Evolutionary conservation across 225 moss, liverwort and hornwort species (phyloP), one percentile per base, ranked within the genome.

Genomic region (Sphagnum tenellum): DNA sequence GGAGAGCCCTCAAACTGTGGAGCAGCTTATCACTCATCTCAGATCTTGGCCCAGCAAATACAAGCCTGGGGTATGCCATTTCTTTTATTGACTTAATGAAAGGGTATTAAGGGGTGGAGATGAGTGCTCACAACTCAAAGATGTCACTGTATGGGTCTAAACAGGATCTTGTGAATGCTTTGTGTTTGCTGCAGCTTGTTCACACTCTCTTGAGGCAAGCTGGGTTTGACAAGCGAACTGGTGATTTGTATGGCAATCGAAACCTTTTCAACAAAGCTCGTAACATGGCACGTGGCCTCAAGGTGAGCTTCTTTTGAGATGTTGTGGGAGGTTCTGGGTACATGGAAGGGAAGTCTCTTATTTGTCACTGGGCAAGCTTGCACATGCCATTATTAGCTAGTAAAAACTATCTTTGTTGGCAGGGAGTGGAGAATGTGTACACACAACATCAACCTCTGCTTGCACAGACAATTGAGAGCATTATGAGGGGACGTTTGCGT

Each of bases 371-470:
- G 29, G 29, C 1, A 29, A 29, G 29, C 29, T 29, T 29, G 29
- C 29, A 29, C 29, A 29, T 29, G 29, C 29, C 29, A 29, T 1
- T 29, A 29, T 29, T 29, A 29, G 29, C 29, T 29, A 29, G 29
- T 29, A 29, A 29, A 29, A 29, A 29, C 29, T 29, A 29, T 29
- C 29, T 46, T 47, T 65, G 65, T 51, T 59, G 10, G 45, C 74
- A 96, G 98, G 98, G 98, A 53, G 90, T 93, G 69, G 98, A 98
- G 81, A 98, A 98, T 75, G 98, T 93, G 14, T 98, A 98, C 60
- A 93, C 98, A 51, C 98, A 92, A 81, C 98, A 98, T 78, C 98
- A 98, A 67, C 98, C 98, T 60, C 79, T 98, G 57, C 78, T 98
- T 62, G 90, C 90, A 55, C 98, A 98, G 77, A 90, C 89, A 6